phyloP scores from a whole-genome alignment of 2,329 filamentous ascomycete genomes.

The Arthrocladium fulminans region DNA sequence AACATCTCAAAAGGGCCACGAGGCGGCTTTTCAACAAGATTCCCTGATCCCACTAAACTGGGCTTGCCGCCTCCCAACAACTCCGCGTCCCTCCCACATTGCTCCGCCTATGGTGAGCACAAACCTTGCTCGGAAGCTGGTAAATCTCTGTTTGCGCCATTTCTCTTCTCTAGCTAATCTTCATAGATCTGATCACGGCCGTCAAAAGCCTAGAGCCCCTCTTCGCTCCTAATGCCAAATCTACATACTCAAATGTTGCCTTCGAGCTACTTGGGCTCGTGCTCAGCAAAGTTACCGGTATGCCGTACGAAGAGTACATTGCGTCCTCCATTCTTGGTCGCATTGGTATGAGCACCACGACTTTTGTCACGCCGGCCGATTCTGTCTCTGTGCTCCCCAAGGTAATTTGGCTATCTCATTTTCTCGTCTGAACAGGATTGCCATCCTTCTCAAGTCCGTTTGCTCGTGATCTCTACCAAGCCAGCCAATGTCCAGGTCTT shows the following conservation, averaged over 20 bases:
- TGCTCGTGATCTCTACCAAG: neutral
- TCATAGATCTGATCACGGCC: neutral
- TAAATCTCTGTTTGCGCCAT: neutral
- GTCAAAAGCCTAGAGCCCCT: conserved; percentile 11
- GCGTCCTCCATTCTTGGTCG: conserved; percentile 16
- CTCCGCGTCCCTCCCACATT: conserved; percentile 11
- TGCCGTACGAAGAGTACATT: conserved; percentile 22
- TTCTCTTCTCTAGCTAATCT: neutral
- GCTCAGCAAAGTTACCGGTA: conserved; percentile 22
- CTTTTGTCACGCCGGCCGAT: conserved; percentile 16
- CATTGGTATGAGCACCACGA: conserved; percentile 14
- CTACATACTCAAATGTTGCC: conserved; percentile 25
- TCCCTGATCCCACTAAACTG: conserved; percentile 9
- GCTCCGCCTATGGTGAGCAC: conserved; percentile 13
- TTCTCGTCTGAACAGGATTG: neutral
- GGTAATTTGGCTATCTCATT: neutral
- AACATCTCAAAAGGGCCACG: conserved; percentile 2
- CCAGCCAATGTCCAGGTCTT: neutral
- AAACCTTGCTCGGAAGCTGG: conserved; percentile 13
- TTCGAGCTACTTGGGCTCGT: conserved; percentile 25
- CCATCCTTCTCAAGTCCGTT: neutral
- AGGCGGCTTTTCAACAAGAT: conserved; percentile 12
- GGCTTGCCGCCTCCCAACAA: conserved; percentile 15
- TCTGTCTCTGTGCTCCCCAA: conserved; percentile 19
- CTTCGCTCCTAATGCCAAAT: conserved; percentile 23